Evolutionary conservation across 2,329 filamentous ascomycete species (phyloP), one percentile per base, ranked within the genome.

Genomic region (Calonectria hongkongensis): DNA sequence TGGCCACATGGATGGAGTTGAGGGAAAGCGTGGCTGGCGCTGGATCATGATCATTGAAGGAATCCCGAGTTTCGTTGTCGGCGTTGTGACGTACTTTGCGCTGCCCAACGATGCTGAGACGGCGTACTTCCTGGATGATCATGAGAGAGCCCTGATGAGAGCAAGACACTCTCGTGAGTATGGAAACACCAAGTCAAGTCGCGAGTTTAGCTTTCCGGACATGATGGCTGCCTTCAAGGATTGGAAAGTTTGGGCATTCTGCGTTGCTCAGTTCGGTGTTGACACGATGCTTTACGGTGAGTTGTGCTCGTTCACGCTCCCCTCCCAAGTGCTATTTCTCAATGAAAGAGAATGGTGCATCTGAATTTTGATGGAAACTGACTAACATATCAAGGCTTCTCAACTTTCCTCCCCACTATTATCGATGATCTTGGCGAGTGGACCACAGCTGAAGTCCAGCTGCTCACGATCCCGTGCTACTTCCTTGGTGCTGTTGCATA

Each of bases 381-480:
- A 75, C 62, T n/a, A 16, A 58, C 10, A 8, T 9, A 4, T 4
- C 4, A 28, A 88, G 93, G 94, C 5, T 95, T 92, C 82, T 93
- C 91, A 63, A 95, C 93, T 0, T 96, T 96, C 80, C 84, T 96
- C 54, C 94, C 94, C 0, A 95, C 93, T 5, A 96, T 96, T 75
- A 95, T 96, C 81, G 87, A 90, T 50, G 91, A 89, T 4, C 89
- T 96, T 65, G 92, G 93, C 3, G 72, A 78, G 13, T 94, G 93
- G 86, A 87, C 90, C 0, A 86, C 86, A 0, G 89, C 93, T 0
- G 87, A 94, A 79, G 90, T 94, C 7, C 94, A 96, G 82, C 90
- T 94, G 39, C 88, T 96, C 41, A 96, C 94, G 0, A 93, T 96
- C 58, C 94, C 94, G 0, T 95, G 93, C 82, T 96, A 96, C 81